phyloP scores from a whole-genome alignment of 345 rosid genomes.

The Hypericum perforatum region DNA sequence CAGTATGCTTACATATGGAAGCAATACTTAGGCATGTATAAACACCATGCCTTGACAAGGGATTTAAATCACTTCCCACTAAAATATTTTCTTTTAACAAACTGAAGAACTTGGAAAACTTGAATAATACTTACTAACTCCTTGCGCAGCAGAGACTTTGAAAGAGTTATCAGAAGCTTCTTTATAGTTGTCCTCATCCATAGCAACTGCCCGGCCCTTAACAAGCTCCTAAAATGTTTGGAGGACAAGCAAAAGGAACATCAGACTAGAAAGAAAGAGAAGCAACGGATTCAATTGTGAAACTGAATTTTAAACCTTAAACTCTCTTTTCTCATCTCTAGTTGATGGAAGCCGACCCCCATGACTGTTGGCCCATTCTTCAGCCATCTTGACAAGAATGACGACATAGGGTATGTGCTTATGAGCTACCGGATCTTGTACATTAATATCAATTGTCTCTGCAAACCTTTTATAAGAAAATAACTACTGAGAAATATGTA shows the following conservation, averaged over 20 bases:
- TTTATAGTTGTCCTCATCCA: conserved; percentile 86
- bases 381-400: conserved; percentile 76
- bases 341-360: neutral
- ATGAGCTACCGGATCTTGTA: conserved; percentile 68
- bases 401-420: conserved; percentile 88
- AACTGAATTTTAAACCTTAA: too few relatives aligned
- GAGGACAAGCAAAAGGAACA: too few relatives aligned
- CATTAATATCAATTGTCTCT: conserved; percentile 62
- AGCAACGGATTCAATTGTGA: too few relatives aligned
- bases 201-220: conserved; percentile 53
- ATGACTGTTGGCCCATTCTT: conserved; percentile 73
- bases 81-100: neutral
- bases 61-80: neutral
- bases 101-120: conserved; percentile 4
- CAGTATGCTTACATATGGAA: too few relatives aligned
- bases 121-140: conserved; percentile 63
- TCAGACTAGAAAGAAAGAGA: too few relatives aligned
- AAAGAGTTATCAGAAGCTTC: conserved; percentile 90
- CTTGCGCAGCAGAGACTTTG: conserved; percentile 81
- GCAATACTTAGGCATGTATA: neutral
- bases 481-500: conserved; percentile 14
- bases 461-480: conserved; percentile 44
- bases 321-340: conserved; percentile 66
- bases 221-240: conserved; percentile 55
- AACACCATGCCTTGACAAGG: neutral